phyloP scores from a whole-genome alignment of 139 green algal species.

The Chlorella vulgaris region DNA sequence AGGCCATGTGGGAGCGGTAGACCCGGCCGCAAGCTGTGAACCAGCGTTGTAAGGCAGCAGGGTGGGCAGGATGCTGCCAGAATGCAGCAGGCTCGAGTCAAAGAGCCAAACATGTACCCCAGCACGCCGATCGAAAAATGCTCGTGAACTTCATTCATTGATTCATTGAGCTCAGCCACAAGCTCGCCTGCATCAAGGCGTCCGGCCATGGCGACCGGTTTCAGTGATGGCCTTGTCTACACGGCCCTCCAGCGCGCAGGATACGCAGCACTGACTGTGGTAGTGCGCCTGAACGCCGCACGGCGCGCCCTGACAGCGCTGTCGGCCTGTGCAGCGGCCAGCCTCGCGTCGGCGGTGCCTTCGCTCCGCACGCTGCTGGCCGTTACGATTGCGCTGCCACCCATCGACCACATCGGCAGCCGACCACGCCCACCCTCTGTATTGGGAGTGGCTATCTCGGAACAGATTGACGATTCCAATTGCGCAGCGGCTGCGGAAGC shows the following conservation, averaged over 20 bases:
- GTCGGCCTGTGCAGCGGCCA: neutral
- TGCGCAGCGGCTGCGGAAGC: slow-evolving; percentile 13
- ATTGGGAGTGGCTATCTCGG: neutral
- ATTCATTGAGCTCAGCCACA: neutral
- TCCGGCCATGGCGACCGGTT: neutral
- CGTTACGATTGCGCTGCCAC: neutral
- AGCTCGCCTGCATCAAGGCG: neutral
- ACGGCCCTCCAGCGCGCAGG: neutral
- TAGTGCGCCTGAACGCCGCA: neutral
- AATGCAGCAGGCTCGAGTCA: neutral
- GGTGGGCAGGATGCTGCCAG: neutral
- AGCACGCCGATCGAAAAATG: neutral
- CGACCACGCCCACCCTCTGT: neutral
- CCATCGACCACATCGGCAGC: slow-evolving; percentile 15
- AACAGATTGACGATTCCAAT: neutral
- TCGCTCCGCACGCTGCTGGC: neutral
- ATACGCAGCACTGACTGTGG: neutral
- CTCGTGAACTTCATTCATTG: neutral
- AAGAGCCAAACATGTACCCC: no score
- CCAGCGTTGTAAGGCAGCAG: neutral
- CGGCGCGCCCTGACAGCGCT: neutral
- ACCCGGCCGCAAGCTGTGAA: neutral
- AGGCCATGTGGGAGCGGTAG: neutral
- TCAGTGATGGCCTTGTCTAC: slow-evolving; percentile 4
- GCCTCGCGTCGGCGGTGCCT: neutral